Conservation (phyloP, 2,329 filamentous ascomycete species). For the Curvularia eragrostidis region DNA sequence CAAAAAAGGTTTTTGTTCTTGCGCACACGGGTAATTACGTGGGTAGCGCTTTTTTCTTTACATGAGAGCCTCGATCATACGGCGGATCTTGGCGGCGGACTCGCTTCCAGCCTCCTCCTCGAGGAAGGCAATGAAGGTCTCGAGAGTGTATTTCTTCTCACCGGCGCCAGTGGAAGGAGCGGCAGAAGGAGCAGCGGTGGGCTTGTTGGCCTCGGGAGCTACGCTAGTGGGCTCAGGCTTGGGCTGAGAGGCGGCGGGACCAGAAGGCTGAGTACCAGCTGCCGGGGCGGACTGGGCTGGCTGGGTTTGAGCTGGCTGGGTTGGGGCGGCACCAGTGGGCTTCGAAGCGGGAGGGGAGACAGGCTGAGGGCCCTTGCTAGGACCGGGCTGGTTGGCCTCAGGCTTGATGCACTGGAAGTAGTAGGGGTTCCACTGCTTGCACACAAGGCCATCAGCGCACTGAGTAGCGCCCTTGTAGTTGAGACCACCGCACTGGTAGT, state of each 20-base stretch:
- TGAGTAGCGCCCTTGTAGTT: slow-evolving; percentile 49
- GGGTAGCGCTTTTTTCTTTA: not conserved
- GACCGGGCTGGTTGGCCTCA: slow-evolving; percentile 18
- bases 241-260: not conserved
- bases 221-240: slow-evolving; percentile 14
- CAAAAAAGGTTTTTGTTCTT: slow-evolving; percentile 1
- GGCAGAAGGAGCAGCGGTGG: slow-evolving; percentile 9
- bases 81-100: slow-evolving; percentile 23
- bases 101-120: slow-evolving; percentile 19
- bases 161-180: slow-evolving; percentile 9
- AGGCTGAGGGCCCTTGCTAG: slow-evolving; percentile 19
- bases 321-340: not conserved
- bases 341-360: slow-evolving; percentile 1
- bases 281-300: not conserved
- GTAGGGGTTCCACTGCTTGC: slow-evolving; percentile 53
- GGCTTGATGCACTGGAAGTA: slow-evolving; percentile 54
- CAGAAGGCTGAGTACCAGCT: not conserved
- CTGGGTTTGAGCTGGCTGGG: not conserved
- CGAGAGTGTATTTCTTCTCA: slow-evolving; percentile 29
- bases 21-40: too few relatives aligned
- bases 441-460: slow-evolving; percentile 51
- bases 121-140: slow-evolving; percentile 26
- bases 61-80: slow-evolving; percentile 25
- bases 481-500: slow-evolving; percentile 54
- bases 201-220: slow-evolving; percentile 13